Conservation (phyloP, 768 basidiomycete genomes). For the Xerocomus brunneocitrinus region DNA sequence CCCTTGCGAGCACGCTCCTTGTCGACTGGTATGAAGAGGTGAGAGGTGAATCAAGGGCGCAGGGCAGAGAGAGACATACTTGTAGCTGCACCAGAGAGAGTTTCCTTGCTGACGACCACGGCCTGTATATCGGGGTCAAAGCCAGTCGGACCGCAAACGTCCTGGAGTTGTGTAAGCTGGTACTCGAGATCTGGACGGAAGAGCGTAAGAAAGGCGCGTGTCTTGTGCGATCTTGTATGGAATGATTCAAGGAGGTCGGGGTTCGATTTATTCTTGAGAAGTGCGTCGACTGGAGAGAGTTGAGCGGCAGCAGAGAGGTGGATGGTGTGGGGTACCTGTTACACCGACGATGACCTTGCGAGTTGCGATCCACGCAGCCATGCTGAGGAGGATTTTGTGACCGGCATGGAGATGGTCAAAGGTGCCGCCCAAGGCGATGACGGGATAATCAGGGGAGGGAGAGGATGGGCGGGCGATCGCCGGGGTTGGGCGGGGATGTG, state of each 20-base stretch:
- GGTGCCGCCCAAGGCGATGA: constrained; percentile 89
- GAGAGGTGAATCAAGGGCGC: not conserved
- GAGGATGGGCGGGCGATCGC: not conserved
- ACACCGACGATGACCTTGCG: constrained; percentile 87
- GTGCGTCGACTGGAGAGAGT: constrained; percentile 51
- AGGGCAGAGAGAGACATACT: constrained; percentile 41
- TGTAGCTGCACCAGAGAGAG: constrained; percentile 64
- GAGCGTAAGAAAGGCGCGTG: constrained; percentile 64
- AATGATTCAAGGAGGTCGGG: constrained; percentile 64
- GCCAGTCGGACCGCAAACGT: constrained; percentile 90
- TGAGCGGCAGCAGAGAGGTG: constrained; percentile 8
- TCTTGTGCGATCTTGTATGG: constrained; percentile 46
- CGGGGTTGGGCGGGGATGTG: constrained; percentile 5
- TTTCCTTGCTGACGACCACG: constrained; percentile 89
- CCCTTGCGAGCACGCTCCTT: constrained; percentile 48
- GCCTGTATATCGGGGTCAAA: constrained; percentile 87
- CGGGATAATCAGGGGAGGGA: constrained; percentile 42
- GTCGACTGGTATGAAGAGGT: constrained; percentile 47
- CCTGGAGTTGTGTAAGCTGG: constrained; percentile 69
- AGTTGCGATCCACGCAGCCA: constrained; percentile 78
- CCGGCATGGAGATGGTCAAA: constrained; percentile 98
- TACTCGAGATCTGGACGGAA: constrained; percentile 64
- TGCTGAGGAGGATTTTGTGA: constrained; percentile 93
- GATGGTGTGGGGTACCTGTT: constrained; percentile 49
- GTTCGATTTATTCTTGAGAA: constrained; percentile 70